Base-by-base conservation (phyloP, 108 stramenopile species). In the Nannochloropsis salina region DNA sequence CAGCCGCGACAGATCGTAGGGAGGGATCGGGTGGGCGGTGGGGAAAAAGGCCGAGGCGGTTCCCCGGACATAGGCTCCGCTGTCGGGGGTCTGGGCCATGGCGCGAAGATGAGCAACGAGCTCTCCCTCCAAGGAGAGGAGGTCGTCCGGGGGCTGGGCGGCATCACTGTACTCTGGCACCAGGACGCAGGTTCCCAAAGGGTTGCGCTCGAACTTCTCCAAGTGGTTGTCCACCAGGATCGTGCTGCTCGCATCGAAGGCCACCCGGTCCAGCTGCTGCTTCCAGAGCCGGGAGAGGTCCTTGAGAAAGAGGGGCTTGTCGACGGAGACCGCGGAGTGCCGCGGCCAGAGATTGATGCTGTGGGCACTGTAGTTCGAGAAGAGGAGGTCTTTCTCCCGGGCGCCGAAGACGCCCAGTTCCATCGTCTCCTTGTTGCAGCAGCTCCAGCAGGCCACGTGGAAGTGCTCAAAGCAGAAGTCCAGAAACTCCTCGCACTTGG, bases 161-260 rank as follows among this genome's bases (percentile, higher is more conserved):
- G 9, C 80, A 21, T 45, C 12, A 1, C 21, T 45, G 43, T 51
- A 87, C 9, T 84, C 84, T 1, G 84, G 79, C 42, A 87, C 84
- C 43, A 87, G 43, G 18, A 84, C 80, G 44, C 87, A 87, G 44
- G 44, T 81, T 9, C 74, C 44, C 74, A 87, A 21, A 0, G 84
- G n/a, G 44, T 87, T 87, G 9, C 84, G 84, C 87, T 87, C 87
- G 47, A 87, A 87, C 80, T 87, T 87, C 44, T 87, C 87, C 42
- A 83, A 41, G 22, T 87, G 87, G 84, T 87, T 87, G 80, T 87
- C 87, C 41, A 87, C 11, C 12, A 87, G 80, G 15, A 87, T 21
- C 44, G 84, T 84, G 42, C 43, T 84, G 20, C 41, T 31, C 12
- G 80, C 43, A 6, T 41, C 80, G 15, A 12, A 51, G 12, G 12